Evolutionary conservation across 2,329 filamentous ascomycete genomes (phyloP), one percentile per base, ranked within the genome.

Genomic region (Capronia americana): DNA sequence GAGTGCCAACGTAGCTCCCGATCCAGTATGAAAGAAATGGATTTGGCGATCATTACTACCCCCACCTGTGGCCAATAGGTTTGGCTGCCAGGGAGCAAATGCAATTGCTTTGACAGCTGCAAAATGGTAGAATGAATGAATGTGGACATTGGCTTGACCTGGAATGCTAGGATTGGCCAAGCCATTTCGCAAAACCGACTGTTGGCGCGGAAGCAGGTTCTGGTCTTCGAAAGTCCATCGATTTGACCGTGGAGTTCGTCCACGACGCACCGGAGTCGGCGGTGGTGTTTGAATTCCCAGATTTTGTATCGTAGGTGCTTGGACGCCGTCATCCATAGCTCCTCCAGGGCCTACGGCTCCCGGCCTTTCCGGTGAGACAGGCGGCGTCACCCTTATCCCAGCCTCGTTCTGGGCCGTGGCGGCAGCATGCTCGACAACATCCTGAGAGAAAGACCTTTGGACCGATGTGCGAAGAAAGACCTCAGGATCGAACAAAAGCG

Each of bases 21-120:
- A 93, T 23, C 85, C 85, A 0, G 92, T 91, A 77, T 98, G 93
- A 78, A 91, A 97, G 81, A 99, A 99, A 79, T 96, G 93, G 65
- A 99, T 97, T 77, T 92, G 92, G 73, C 92, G 92, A 80, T 99
- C 94, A 74, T 96, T 96, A 54, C 92, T 94, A 26, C 95, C 95
- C 46, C 95, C 94, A 2, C 95, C 93, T 1, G 94, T 96, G 14
- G 95, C 95, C 46, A 99, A 79, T 4, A 99, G 84, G 3, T 90
- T 91, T 26, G 91, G 87, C 64, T 94, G 91, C 94, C 93, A 99
- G 0, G 95, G 94, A 69, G 94, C 96, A 78, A 98, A 98, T 1
- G 95, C 93, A 72, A 98, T 95, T 34, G 95, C 95, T 78, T 99
- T 99, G 71, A 98, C 91, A 2, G 95, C 95, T 0, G 94, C 94